Percentiles rank a stretch among this genome's conserved stretches.
Evolutionary conservation across 306 rosid species (phyloP).

Genomic region (barrel medic (Medicago truncatula)): DNA sequence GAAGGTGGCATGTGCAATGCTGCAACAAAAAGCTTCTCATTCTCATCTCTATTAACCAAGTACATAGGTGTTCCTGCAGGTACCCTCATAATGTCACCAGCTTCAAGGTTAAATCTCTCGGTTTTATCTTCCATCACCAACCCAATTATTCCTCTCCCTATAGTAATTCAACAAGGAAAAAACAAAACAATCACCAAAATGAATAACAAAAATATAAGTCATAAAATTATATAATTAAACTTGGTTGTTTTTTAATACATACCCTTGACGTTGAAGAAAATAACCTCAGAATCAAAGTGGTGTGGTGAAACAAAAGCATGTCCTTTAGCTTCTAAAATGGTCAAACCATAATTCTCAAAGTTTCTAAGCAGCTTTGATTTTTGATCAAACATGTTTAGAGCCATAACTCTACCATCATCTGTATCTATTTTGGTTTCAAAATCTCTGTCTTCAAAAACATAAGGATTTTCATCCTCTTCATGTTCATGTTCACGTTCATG

Average conservation of each 20-base stretch:
- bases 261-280: slow-evolving; percentile 62
- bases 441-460: slow-evolving; percentile 48
- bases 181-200: background rate
- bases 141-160: slow-evolving; percentile 63
- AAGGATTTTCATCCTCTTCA: slow-evolving; percentile 47
- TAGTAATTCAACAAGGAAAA: background rate
- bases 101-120: slow-evolving; percentile 54
- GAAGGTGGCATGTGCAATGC: slow-evolving; percentile 40
- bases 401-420: slow-evolving; percentile 54
- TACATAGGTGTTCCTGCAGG: slow-evolving; percentile 66
- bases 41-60: slow-evolving; percentile 64
- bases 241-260: background rate
- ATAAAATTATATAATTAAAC: background rate
- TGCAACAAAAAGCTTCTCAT: slow-evolving; percentile 56
- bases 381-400: slow-evolving; percentile 55
- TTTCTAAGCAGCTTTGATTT: slow-evolving; percentile 60
- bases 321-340: slow-evolving; percentile 53
- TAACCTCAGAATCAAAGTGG: slow-evolving; percentile 63
- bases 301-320: slow-evolving; percentile 56
- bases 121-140: slow-evolving; percentile 55
- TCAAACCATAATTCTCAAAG: slow-evolving; percentile 61
- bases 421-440: slow-evolving; percentile 50
- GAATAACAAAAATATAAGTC: background rate
- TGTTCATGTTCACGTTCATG: slow-evolving; percentile 13
- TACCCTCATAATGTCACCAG: slow-evolving; percentile 60